A percentile compares a stretch with the other conserved stretches of the same genome.
Evolutionary conservation across 768 basidiomycete genomes (phyloP).

Genomic region (Serendipita vermifera): DNA sequence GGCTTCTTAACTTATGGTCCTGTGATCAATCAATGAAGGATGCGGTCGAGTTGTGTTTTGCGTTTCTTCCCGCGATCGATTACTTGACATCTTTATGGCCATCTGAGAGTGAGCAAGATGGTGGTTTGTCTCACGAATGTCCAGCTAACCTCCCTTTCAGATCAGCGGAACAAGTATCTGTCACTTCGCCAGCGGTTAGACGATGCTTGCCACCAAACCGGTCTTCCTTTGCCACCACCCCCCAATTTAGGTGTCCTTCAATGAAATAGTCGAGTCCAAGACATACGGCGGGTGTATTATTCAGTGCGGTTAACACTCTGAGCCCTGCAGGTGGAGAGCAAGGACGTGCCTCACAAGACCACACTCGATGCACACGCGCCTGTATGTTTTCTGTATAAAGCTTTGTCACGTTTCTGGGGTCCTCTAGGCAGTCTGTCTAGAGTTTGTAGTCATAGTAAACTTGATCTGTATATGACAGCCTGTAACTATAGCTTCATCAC

Average conservation of each 20-base stretch:
- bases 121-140: neutral
- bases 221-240: neutral
- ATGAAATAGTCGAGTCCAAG: no score
- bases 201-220: neutral
- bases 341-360: no score
- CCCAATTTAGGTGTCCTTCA: neutral
- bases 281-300: no score
- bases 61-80: conserved; percentile 49
- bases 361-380: no score
- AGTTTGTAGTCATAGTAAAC: no score
- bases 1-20: conserved; percentile 35
- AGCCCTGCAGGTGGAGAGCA: no score
- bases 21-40: conserved; percentile 43
- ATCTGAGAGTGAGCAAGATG: conserved; percentile 35
- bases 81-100: conserved; percentile 62
- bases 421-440: no score
- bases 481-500: no score
- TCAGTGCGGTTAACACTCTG: no score
- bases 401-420: no score
- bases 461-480: no score
- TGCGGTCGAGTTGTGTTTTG: conserved; percentile 54
- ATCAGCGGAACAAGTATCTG: conserved; percentile 5
- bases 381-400: no score
- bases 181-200: neutral
- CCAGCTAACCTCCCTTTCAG: neutral